Base-by-base conservation (phyloP, 1,284 basidiomycete genomes). In the Heterobasidion annosum region DNA sequence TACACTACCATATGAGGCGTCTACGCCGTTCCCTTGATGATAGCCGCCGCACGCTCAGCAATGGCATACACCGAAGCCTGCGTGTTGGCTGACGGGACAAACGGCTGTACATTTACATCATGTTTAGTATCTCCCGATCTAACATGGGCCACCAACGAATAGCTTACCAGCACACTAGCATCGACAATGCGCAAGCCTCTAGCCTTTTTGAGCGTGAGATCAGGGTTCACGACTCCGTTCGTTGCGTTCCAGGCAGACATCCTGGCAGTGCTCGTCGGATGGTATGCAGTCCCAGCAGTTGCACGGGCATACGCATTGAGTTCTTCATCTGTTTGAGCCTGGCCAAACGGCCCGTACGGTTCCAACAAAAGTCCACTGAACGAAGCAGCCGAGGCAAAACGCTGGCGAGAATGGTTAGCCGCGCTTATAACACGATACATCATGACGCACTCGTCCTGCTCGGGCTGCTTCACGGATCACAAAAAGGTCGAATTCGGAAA, bases 1-100 rank as follows among this genome's bases (percentile, higher is more conserved):
- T 25, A 3, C 18, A 40, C 25, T 25, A 25, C 25, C 25, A 25
- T 25, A 25, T 25, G 25, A 25, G 25, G 25, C 4, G 25, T 25
- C 25, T 25, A 25, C 25, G 25, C 25, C 25, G 25, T 25, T 25
- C 25, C 32, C 51, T 61, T 61, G 45, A 66, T 63, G 13, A 64
- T 45, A 37, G 65, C 64, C 6, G 59, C 63, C 1, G 63, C 63
- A 32, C 57, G 57, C 48, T 66, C 65, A 0, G 65, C 65, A 37
- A 66, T 34, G 1, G 65, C 65, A 8, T 66, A 57, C 43, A 66
- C 62, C 6, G 56, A 48, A 1, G 62, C 64, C n/a, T 51, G 59
- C 2, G 65, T 63, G 33, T 66, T 65, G 3, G 64, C 63, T 15
- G 65, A 63, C 32, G 64, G 57, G 48, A 64, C 59, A 18, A 57